These are phyloP conservation scores for Cladosporium sp. DNA, from an alignment of 2,329 filamentous ascomycete genomes.

Conservation along the genomic window DNA sequence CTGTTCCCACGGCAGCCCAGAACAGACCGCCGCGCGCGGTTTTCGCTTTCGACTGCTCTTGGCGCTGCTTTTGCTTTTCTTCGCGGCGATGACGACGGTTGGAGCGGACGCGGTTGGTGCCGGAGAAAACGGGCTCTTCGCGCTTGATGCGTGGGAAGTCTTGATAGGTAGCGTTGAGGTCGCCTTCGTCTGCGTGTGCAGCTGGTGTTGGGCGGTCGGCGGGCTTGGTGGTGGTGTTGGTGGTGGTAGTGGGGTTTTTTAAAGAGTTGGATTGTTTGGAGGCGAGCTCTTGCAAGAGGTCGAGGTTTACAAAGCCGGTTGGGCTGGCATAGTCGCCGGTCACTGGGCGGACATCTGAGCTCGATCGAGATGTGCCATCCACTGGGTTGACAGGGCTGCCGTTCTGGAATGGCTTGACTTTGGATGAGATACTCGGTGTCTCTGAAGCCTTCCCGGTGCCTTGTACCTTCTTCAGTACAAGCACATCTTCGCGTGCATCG, in stretches of 20 bases:
- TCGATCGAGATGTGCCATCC: conserved; percentile 33
- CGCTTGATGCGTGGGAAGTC: conserved; percentile 40
- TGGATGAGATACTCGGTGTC: conserved; percentile 1
- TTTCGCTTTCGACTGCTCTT: conserved; percentile 29
- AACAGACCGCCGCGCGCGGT: conserved; percentile 10
- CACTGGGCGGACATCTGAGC: conserved; percentile 34
- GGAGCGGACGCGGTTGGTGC: conserved; percentile 23
- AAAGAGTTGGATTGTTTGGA: conserved; percentile 16
- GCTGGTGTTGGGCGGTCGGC: conserved; percentile 20
- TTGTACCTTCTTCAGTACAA: conserved; percentile 62
- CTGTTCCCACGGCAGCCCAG: conserved; percentile 40
- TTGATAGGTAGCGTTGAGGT: conserved; percentile 35
- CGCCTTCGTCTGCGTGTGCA: conserved; percentile 26
- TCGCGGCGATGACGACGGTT: conserved; percentile 26
- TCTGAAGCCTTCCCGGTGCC: background rate
- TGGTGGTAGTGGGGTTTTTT: conserved; percentile 2
- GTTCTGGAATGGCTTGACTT: conserved; percentile 14
- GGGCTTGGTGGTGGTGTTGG: background rate
- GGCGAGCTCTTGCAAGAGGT: conserved; percentile 29
- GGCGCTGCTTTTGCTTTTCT: conserved; percentile 14
- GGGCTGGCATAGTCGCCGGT: conserved; percentile 59
- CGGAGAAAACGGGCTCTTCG: conserved; percentile 48
- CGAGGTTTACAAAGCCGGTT: conserved; percentile 62
- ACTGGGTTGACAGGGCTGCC: conserved; percentile 51
- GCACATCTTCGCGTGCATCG: conserved; percentile 57